These are phyloP conservation scores for Juncus effusus DNA, from an alignment of 176 grass and related monocot genomes.

Conservation along the genomic window DNA sequence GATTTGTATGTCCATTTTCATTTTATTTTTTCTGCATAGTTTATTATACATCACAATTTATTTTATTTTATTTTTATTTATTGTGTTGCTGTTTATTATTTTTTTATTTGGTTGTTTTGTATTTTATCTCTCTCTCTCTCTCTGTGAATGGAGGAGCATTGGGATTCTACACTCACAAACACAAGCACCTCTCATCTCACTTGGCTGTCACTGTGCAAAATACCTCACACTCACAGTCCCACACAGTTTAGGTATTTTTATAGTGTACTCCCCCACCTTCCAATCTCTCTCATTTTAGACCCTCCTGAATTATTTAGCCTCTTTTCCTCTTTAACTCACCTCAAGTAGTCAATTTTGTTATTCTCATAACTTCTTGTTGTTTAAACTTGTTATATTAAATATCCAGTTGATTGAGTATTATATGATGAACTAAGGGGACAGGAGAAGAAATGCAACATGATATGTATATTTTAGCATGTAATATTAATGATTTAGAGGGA, in stretches of 20 bases:
- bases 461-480: too few species aligned
- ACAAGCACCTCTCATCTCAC: constrained; percentile 7
- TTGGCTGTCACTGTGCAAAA: constrained; percentile 12
- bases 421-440: too few species aligned
- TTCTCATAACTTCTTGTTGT: too few species aligned
- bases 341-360: too few species aligned
- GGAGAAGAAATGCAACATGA: too few species aligned
- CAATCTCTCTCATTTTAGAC: neutral
- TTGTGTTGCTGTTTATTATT: neutral
- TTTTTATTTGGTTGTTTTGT: constrained; percentile 8
- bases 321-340: neutral
- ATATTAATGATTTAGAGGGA: too few species aligned
- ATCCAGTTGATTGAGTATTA: too few species aligned
- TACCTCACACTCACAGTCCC: neutral
- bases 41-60: neutral
- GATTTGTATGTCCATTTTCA: constrained; percentile 14
- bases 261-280: neutral
- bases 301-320: neutral
- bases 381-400: too few species aligned
- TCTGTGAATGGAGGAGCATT: constrained; percentile 21
- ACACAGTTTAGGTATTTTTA: too few species aligned
- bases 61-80: neutral
- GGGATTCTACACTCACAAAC: constrained; percentile 19
- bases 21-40: neutral
- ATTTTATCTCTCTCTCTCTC: neutral